These are phyloP conservation scores for Colletotrichum sp. DNA, from an alignment of 2,329 filamentous ascomycete genomes.

Conservation along the genomic window DNA sequence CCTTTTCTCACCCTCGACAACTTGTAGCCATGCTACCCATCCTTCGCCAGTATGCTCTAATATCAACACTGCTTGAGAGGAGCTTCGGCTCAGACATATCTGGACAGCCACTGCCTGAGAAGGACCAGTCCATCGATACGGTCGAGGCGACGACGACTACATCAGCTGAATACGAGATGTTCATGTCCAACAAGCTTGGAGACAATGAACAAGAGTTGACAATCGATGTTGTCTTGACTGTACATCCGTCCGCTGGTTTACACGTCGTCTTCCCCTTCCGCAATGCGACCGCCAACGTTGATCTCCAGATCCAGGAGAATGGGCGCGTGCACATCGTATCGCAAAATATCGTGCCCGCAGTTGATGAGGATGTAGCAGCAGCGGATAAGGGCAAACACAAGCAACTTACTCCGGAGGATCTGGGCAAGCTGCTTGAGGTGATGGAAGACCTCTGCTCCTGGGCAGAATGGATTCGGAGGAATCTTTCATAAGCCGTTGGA, in stretches of 20 bases:
- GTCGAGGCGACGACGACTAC: conserved; percentile 32
- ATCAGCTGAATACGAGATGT: conserved; percentile 35
- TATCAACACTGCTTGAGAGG: conserved; percentile 67
- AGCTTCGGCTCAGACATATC: conserved; percentile 49
- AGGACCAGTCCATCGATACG: conserved; percentile 22
- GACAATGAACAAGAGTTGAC: conserved; percentile 26
- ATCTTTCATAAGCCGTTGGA: background rate
- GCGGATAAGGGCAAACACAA: conserved; percentile 32
- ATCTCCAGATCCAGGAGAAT: conserved; percentile 63
- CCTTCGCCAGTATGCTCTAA: conserved; percentile 76
- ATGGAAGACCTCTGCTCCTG: conserved; percentile 59
- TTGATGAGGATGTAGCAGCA: conserved; percentile 13
- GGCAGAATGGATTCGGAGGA: conserved; percentile 56
- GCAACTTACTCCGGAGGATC: conserved; percentile 42
- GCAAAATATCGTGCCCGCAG: conserved; percentile 55
- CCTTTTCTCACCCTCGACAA: conserved; percentile 81
- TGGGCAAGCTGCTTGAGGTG: conserved; percentile 51
- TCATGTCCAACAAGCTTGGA: conserved; percentile 27
- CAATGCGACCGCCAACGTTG: conserved; percentile 54
- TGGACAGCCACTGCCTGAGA: conserved; percentile 30
- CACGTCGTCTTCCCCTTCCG: conserved; percentile 60
- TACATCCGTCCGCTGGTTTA: conserved; percentile 53
- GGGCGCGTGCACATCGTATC: conserved; percentile 62
- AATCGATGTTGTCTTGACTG: conserved; percentile 59
- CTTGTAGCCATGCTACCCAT: conserved; percentile 75